Conservation (phyloP, 768 basidiomycete genomes). For the Clavulina sp. region DNA sequence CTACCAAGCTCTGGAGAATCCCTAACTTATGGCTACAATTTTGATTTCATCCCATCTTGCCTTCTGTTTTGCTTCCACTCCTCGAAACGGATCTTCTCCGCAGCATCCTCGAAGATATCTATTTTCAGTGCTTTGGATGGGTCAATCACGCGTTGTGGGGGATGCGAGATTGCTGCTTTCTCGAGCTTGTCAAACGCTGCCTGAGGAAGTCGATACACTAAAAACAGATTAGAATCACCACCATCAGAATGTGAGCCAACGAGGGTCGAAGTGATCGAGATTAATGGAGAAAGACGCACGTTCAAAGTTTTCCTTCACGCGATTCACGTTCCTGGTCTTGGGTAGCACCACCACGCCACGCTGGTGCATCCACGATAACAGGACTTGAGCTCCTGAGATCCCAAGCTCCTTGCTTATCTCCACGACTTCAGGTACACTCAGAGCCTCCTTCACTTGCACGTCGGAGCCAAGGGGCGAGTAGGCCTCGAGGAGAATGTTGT, state of each 20-base stretch:
- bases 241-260: not conserved
- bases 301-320: conserved; percentile 24
- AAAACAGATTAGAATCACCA: no score
- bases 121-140: not conserved
- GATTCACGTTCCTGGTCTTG: conserved; percentile 55
- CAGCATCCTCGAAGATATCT: not conserved
- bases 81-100: no score
- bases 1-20: no score
- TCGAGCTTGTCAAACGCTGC: not conserved
- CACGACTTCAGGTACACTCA: not conserved
- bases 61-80: no score
- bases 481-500: conserved; percentile 58
- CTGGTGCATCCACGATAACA: conserved; percentile 13
- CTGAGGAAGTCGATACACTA: not conserved
- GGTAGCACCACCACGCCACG: conserved; percentile 37
- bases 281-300: not conserved
- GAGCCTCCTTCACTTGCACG: not conserved
- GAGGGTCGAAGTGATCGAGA: no score
- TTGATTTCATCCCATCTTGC: no score
- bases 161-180: not conserved
- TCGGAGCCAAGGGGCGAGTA: conserved; percentile 61
- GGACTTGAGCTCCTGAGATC: conserved; percentile 21
- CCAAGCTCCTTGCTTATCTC: conserved; percentile 44
- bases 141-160: not conserved
- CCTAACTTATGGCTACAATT: no score